Percentiles rank a stretch among this genome's conserved stretches.
Evolutionary conservation across 176 grass and related monocot species (phyloP).

Genomic region (Puya raimondii): DNA sequence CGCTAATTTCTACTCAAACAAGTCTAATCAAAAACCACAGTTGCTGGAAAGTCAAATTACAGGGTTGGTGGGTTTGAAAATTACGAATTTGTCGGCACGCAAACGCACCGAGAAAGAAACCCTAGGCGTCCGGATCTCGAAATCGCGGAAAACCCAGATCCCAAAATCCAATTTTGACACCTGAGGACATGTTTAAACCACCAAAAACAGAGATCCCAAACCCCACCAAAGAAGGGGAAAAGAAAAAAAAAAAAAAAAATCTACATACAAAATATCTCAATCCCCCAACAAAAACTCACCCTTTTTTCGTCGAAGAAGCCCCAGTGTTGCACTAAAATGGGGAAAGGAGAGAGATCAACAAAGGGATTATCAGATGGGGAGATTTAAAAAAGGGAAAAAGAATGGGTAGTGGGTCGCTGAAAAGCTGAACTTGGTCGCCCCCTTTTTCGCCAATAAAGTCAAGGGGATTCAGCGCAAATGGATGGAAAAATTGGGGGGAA

Average conservation of each 20-base stretch:
- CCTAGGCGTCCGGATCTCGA: not conserved
- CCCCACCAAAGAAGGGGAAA: not conserved
- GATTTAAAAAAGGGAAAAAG: not conserved
- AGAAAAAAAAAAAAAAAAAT: not conserved
- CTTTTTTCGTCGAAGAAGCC: not conserved
- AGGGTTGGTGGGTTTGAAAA: not conserved
- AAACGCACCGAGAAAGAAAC: not conserved
- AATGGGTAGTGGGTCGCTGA: slow-evolving; percentile 15
- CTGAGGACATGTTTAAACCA: not conserved
- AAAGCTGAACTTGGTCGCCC: slow-evolving; percentile 22
- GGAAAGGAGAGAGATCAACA: not conserved
- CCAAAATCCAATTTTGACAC: not conserved
- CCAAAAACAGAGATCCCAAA: not conserved
- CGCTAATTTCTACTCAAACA: not conserved
- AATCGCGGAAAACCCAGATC: not conserved
- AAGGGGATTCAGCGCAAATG: slow-evolving; percentile 4
- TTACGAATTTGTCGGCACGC: not conserved
- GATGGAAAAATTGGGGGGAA: not conserved
- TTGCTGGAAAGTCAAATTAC: not conserved
- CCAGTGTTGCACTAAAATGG: not conserved
- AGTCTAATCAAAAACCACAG: not conserved
- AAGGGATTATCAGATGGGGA: not conserved
- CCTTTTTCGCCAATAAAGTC: slow-evolving; percentile 23
- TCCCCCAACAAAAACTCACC: not conserved
- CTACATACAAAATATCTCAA: not conserved